phyloP scores from a whole-genome alignment of 345 rosid genomes.

The Excoecaria agallocha region DNA sequence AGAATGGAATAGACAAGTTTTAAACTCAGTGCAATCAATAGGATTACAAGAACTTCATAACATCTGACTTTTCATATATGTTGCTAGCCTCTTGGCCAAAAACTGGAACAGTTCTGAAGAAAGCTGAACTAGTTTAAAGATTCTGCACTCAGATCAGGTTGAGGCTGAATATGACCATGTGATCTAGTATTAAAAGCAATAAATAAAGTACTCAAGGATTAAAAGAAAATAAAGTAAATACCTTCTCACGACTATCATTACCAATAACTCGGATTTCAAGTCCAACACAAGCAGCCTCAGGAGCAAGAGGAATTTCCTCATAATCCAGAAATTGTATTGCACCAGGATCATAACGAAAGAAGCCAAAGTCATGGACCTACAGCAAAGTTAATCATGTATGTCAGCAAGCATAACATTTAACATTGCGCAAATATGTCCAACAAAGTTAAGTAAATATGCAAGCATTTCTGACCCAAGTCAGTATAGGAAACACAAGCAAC shows the following conservation, averaged over 20 bases:
- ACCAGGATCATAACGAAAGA: slow-evolving; percentile 79
- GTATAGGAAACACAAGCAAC: background rate
- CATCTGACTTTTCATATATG: background rate
- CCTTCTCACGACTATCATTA: slow-evolving; percentile 98
- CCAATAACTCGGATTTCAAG: slow-evolving; percentile 96
- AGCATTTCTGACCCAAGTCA: background rate
- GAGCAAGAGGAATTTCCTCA: slow-evolving; percentile 96
- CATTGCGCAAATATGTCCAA: background rate
- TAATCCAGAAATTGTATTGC: slow-evolving; percentile 73
- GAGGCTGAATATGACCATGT: background rate
- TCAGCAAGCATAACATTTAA: slow-evolving; percentile 8
- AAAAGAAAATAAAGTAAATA: no score
- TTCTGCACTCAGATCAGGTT: slow-evolving; percentile 4
- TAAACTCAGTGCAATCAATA: background rate
- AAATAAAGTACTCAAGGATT: no score
- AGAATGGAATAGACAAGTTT: background rate
- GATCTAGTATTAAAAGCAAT: no score
- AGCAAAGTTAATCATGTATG: no score
- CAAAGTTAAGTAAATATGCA: background rate
- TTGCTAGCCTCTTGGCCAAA: background rate
- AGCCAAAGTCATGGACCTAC: slow-evolving; percentile 98
- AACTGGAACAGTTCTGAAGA: background rate
- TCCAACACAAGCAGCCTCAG: slow-evolving; percentile 92
- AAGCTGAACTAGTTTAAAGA: background rate
- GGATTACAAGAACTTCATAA: background rate